phyloP scores from a whole-genome alignment of 2,329 filamentous ascomycete species.

The Dactylellina drechsleri region DNA sequence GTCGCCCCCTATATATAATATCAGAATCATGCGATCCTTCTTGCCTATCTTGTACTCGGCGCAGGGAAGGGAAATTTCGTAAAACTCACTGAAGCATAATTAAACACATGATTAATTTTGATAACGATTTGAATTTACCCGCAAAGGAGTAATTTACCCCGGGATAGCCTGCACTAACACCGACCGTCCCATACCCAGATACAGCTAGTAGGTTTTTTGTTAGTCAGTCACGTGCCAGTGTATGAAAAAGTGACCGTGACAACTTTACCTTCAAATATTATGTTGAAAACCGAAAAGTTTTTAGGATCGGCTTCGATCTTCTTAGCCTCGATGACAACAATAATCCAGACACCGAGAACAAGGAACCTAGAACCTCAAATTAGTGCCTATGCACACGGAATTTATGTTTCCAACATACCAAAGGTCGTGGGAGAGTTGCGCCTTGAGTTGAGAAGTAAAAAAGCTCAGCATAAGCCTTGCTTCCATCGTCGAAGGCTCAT shows the following conservation, averaged over 20 bases:
- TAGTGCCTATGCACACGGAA: not conserved
- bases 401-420: slow-evolving; percentile 15
- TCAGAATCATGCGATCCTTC: not conserved
- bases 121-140: slow-evolving; percentile 53
- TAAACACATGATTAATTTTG: slow-evolving; percentile 55
- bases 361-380: slow-evolving; percentile 29
- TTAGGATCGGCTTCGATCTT: slow-evolving; percentile 53
- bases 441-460: slow-evolving; percentile 24
- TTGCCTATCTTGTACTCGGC: too few species aligned
- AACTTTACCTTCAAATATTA: slow-evolving; percentile 56
- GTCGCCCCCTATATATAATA: slow-evolving; percentile 31
- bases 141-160: slow-evolving; percentile 56
- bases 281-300: slow-evolving; percentile 56
- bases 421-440: slow-evolving; percentile 36
- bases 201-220: slow-evolving; percentile 35
- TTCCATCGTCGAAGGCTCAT: slow-evolving; percentile 35
- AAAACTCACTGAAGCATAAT: slow-evolving; percentile 55
- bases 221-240: too few species aligned
- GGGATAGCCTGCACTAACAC: slow-evolving; percentile 55
- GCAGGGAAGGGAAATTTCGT: not conserved
- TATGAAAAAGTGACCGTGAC: not conserved
- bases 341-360: slow-evolving; percentile 41
- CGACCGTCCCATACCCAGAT: slow-evolving; percentile 57
- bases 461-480: slow-evolving; percentile 25
- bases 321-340: slow-evolving; percentile 54